Percentiles rank a stretch among this genome's conserved stretches.
phyloP scores from a whole-genome alignment of 345 rosid species.

The Abelmoschus esculentus region DNA sequence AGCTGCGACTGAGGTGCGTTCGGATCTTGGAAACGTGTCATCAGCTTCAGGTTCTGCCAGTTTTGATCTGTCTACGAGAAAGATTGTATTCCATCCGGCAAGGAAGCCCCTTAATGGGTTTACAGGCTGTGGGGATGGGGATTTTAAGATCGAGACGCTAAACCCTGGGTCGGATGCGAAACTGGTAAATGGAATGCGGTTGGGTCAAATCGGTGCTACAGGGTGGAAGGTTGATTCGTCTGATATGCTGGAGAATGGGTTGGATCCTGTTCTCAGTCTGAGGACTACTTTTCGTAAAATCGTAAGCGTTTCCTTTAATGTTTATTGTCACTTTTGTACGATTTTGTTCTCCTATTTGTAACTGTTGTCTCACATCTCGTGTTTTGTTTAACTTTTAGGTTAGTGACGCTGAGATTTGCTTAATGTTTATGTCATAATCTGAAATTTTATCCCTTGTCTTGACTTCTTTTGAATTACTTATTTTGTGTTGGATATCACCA shows the following conservation, averaged over 20 bases:
- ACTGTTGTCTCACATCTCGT: background rate
- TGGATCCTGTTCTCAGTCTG: conserved; percentile 66
- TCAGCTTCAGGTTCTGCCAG: conserved; percentile 20
- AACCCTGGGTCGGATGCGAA: conserved; percentile 40
- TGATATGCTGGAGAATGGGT: conserved; percentile 43
- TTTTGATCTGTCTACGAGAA: conserved; percentile 19
- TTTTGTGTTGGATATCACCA: background rate
- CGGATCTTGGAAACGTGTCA: conserved; percentile 28
- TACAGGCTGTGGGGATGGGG: conserved; percentile 20
- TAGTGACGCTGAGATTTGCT: background rate
- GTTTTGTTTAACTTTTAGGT: background rate
- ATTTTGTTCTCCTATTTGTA: background rate
- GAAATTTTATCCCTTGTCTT: background rate
- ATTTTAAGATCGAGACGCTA: conserved; percentile 69
- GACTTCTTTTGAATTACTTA: background rate
- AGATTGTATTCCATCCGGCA: conserved; percentile 61
- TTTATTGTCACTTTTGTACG: background rate
- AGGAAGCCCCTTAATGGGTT: conserved; percentile 46
- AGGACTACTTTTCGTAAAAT: conserved; percentile 59
- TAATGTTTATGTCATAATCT: background rate
- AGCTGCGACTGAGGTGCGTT: conserved; percentile 10
- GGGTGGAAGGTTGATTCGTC: conserved; percentile 39
- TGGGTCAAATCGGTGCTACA: conserved; percentile 5
- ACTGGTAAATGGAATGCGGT: conserved; percentile 6
- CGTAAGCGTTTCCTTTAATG: conserved; percentile 35